These are phyloP conservation scores for Microbotryum intermedium DNA, from an alignment of 1,284 basidiomycete genomes.

Conservation along the genomic window DNA sequence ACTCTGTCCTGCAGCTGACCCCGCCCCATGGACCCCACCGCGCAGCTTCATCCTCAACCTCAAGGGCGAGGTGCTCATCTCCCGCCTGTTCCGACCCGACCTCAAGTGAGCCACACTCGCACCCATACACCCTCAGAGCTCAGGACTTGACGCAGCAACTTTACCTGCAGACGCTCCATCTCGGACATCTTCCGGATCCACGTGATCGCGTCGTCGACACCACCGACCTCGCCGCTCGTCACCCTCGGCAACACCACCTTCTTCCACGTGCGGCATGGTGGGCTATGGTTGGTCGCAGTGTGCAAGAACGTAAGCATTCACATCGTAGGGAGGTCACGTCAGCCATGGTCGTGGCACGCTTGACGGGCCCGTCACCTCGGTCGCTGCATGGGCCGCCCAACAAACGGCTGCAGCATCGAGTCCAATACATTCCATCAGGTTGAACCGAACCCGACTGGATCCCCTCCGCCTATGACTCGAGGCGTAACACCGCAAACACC, in stretches of 20 bases:
- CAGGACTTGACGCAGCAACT: constrained; percentile 21
- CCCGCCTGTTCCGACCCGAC: constrained; percentile 82
- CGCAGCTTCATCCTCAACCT: constrained; percentile 29
- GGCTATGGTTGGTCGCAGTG: constrained; percentile 28
- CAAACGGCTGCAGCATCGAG: too few relatives aligned
- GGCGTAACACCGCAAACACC: too few relatives aligned
- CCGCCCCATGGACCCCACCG: neutral
- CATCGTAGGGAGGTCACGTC: neutral
- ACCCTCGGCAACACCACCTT: constrained; percentile 79
- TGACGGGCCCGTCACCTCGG: neutral
- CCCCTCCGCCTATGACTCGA: too few relatives aligned
- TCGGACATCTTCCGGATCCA: constrained; percentile 92
- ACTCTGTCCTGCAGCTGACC: neutral
- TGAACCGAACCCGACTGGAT: too few relatives aligned
- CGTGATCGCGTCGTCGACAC: constrained; percentile 75
- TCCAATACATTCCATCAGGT: too few relatives aligned
- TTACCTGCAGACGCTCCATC: constrained; percentile 69
- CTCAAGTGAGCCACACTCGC: constrained; percentile 60
- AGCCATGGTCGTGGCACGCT: too few relatives aligned
- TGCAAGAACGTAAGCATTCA: constrained; percentile 53
- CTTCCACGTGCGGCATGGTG: constrained; percentile 54
- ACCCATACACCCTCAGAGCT: neutral
- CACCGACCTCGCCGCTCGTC: constrained; percentile 85
- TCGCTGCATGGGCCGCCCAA: too few relatives aligned
- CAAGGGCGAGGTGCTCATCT: constrained; percentile 72